Percentiles rank a stretch among this genome's conserved stretches.
Evolutionary conservation across 129 eudicot genomes (phyloP).

Genomic region (Arctium lappa): DNA sequence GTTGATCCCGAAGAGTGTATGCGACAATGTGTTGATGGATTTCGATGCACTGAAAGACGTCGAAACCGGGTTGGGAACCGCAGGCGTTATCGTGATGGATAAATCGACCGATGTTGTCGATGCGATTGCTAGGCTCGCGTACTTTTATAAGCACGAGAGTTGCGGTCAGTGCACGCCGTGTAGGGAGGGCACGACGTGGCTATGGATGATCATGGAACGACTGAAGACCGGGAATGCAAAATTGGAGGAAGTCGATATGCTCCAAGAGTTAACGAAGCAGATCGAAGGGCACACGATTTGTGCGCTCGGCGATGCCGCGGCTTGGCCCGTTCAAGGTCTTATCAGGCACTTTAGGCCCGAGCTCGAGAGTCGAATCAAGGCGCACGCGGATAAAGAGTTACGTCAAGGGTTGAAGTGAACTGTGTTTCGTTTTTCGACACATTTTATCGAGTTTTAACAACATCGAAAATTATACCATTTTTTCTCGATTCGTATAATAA

Average conservation of each 20-base stretch:
- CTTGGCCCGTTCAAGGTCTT: slow-evolving; percentile 98
- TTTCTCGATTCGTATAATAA: not conserved
- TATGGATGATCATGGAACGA: slow-evolving; percentile 92
- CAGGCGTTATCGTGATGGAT: slow-evolving; percentile 90
- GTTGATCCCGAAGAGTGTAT: slow-evolving; percentile 35
- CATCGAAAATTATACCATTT: not conserved
- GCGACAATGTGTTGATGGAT: slow-evolving; percentile 88
- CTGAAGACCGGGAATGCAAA: slow-evolving; percentile 82
- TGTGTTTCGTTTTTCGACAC: not conserved
- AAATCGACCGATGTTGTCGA: slow-evolving; percentile 80
- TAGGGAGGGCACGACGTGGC: slow-evolving; percentile 91
- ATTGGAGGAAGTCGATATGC: slow-evolving; percentile 89
- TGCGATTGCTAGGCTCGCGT: slow-evolving; percentile 40
- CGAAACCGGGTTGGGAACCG: slow-evolving; percentile 75
- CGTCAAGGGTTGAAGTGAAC: slow-evolving; percentile 31
- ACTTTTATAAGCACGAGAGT: slow-evolving; percentile 86
- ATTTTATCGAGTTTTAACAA: not conserved
- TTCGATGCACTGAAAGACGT: slow-evolving; percentile 79
- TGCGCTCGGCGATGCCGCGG: slow-evolving; percentile 92
- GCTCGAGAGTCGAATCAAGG: slow-evolving; percentile 83
- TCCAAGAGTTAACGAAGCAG: slow-evolving; percentile 88
- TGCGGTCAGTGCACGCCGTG: slow-evolving; percentile 96
- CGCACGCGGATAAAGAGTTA: slow-evolving; percentile 63
- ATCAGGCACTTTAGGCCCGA: slow-evolving; percentile 87
- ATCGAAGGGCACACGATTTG: slow-evolving; percentile 96